Conservation (phyloP, 495 filamentous ascomycete genomes). For the Arthonia radiata region DNA sequence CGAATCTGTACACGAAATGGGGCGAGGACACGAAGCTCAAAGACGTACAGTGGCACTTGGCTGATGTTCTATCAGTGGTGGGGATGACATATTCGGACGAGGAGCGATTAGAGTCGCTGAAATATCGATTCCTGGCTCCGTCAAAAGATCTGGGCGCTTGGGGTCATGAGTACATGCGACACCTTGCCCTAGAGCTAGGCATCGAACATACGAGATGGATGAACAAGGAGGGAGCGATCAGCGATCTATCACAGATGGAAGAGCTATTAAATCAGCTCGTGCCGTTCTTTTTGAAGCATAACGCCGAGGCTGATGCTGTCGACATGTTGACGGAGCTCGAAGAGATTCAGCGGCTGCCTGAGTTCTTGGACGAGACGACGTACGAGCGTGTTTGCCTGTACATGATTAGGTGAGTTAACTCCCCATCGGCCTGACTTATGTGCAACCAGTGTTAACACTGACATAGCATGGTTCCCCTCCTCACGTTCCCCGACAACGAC, state of each 20-base stretch:
- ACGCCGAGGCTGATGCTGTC: conserved; percentile 93
- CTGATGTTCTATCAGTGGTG: conserved; percentile 88
- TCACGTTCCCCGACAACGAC: conserved; percentile 93
- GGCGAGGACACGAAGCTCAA: background rate
- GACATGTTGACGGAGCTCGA: conserved; percentile 92
- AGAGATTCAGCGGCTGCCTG: conserved; percentile 77
- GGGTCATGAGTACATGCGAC: conserved; percentile 96
- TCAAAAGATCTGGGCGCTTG: conserved; percentile 84
- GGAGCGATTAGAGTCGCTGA: conserved; percentile 80
- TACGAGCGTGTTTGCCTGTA: conserved; percentile 86
- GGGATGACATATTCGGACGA: conserved; percentile 99
- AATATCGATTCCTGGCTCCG: conserved; percentile 75
- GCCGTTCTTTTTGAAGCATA: conserved; percentile 86
- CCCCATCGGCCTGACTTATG: background rate
- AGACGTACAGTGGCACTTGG: conserved; percentile 38
- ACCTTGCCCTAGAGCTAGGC: conserved; percentile 86
- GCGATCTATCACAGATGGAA: conserved; percentile 61
- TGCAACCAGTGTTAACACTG: conserved; percentile 1
- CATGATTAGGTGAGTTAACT: conserved; percentile 39
- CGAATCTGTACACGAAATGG: conserved; percentile 73
- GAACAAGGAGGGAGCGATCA: conserved; percentile 34
- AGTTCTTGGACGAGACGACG: conserved; percentile 80
- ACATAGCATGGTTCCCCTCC: conserved; percentile 70
- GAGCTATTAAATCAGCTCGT: conserved; percentile 66
- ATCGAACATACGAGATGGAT: conserved; percentile 69